These are phyloP conservation scores for Breviolum minutum DNA, from an alignment of 73 alveolate species.

Conservation along the genomic window DNA sequence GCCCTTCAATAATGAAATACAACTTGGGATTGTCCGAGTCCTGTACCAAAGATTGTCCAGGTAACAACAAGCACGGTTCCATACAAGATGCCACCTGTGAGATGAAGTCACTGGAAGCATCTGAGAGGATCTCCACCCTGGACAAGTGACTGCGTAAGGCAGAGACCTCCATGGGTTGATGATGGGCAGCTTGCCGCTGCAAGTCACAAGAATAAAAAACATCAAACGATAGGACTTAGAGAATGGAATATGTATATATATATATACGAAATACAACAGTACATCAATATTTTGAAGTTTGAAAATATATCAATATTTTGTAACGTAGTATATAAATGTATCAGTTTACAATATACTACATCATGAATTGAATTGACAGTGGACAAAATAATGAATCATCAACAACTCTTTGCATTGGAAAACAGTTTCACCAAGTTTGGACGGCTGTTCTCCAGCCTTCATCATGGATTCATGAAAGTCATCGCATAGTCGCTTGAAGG, in stretches of 20 bases:
- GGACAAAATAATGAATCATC: too few species aligned
- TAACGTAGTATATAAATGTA: too few species aligned
- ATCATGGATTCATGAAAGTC: slow-evolving; percentile 38
- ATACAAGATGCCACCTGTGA: not conserved
- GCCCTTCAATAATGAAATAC: slow-evolving; percentile 28
- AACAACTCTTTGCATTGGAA: too few species aligned
- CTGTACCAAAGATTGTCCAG: slow-evolving; percentile 30
- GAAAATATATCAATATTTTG: too few species aligned
- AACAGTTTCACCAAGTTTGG: too few species aligned
- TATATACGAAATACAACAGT: too few species aligned
- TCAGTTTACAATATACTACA: too few species aligned
- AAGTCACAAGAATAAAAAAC: too few species aligned
- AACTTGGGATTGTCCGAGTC: slow-evolving; percentile 5
- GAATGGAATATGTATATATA: too few species aligned
- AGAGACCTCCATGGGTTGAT: not conserved
- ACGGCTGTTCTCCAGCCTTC: not conserved
- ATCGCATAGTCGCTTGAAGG: slow-evolving; percentile 46
- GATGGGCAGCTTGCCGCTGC: not conserved
- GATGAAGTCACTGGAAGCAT: slow-evolving; percentile 6
- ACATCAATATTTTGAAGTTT: too few species aligned
- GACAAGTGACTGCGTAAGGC: slow-evolving; percentile 19
- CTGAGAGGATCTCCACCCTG: not conserved
- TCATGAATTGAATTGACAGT: too few species aligned
- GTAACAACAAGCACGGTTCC: slow-evolving; percentile 47
- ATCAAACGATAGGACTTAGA: too few species aligned